Conservation (phyloP, 805 yeast genomes). For the Schwanniomyces yamadae region DNA sequence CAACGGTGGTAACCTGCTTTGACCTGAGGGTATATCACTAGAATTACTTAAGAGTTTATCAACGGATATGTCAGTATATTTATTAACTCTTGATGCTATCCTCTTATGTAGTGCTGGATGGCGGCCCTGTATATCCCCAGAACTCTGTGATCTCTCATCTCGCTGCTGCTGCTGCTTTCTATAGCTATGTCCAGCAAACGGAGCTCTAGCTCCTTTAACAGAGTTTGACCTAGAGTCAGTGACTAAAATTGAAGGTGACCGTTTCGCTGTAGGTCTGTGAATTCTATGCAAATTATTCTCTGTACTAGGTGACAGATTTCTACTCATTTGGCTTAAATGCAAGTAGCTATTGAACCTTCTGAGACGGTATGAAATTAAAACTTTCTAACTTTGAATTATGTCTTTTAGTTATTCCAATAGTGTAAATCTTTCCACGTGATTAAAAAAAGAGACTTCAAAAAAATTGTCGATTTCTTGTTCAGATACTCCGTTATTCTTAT, state of each 20-base stretch:
- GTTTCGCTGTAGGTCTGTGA: conserved; percentile 64
- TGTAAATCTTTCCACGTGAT: no score
- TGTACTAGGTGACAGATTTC: no score
- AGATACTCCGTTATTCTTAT: no score
- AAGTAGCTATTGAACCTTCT: no score
- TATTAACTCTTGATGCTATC: conserved; percentile 30
- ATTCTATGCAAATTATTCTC: conserved; percentile 1
- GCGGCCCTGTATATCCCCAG: conserved; percentile 1
- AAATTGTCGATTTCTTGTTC: no score
- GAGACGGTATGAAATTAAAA: no score
- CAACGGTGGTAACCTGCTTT: conserved; percentile 43
- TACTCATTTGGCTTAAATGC: no score
- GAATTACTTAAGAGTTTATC: conserved; percentile 74
- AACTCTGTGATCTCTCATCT: conserved; percentile 18
- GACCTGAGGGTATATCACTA: conserved; percentile 87
- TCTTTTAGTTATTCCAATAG: no score
- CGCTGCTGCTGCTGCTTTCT: conserved; percentile 36
- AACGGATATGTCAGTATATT: conserved; percentile 76
- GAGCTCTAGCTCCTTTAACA: conserved; percentile 59
- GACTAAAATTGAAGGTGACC: conserved; percentile 91
- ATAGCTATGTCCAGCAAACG: conserved; percentile 69
- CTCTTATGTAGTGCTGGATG: conserved; percentile 16
- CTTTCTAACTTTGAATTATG: no score
- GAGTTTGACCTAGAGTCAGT: conserved; percentile 75
- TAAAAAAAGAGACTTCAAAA: no score